These are phyloP conservation scores for Phytopythium litorale DNA, from an alignment of 352 stramenopile species.

Conservation along the genomic window DNA sequence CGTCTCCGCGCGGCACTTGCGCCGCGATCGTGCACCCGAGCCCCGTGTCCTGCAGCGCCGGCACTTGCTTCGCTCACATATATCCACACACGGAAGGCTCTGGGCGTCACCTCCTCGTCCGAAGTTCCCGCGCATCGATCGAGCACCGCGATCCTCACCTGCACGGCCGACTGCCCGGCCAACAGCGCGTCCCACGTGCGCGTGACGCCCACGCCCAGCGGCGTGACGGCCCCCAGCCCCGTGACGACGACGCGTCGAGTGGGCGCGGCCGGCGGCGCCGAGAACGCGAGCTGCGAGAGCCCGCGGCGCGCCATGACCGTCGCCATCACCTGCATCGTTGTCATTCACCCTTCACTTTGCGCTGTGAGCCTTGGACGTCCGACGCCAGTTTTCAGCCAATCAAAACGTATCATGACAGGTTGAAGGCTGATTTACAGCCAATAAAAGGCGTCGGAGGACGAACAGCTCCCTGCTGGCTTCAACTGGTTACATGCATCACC, in stretches of 20 bases:
- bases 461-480: background rate
- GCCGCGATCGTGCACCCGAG: conserved; percentile 70
- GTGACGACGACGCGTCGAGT: conserved; percentile 90
- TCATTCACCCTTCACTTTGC: background rate
- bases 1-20: conserved; percentile 59
- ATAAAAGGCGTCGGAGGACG: background rate
- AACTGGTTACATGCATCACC: background rate
- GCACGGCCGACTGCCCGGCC: conserved; percentile 70
- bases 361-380: background rate
- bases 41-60: conserved; percentile 46
- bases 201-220: conserved; percentile 83
- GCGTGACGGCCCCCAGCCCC: conserved; percentile 88
- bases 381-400: background rate
- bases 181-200: conserved; percentile 83
- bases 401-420: background rate
- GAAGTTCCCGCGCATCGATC: too few species aligned
- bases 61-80: conserved; percentile 33
- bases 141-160: conserved; percentile 18
- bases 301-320: conserved; percentile 15
- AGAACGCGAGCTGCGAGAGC: conserved; percentile 67
- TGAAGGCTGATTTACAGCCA: background rate
- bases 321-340: background rate
- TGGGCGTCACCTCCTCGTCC: background rate
- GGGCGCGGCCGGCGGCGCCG: conserved; percentile 43
- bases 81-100: background rate